Evolutionary conservation across 2,329 filamentous ascomycete species (phyloP), one percentile per base, ranked within the genome.

Genomic region (Stylonectria norvegica): DNA sequence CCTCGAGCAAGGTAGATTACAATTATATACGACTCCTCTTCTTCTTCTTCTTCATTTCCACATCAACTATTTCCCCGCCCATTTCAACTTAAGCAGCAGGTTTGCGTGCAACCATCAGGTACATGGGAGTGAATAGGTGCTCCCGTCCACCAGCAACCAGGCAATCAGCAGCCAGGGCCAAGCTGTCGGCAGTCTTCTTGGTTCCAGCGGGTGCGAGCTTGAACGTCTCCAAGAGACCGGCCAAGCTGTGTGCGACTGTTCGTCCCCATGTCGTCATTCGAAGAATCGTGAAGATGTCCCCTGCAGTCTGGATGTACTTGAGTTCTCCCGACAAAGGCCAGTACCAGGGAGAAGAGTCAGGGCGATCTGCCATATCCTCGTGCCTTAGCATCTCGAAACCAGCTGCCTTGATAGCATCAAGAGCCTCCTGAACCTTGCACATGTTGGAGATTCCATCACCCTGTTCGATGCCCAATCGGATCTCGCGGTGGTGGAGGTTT

Each of bases 111-210:
- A 96, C 80, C 88, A 96, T 96, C 61, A 97, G 73, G 71, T 95
- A 96, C 91, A 97, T 97, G 41, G 91, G 91, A 2, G 91, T 97
- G 70, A 97, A 97, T n/a, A 97, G 78, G 66, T 95, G 86, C 71
- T 90, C 76, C 64, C 81, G 79, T 23, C 83, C 91, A 67, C 91
- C 91, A 34, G 86, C 88, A 16, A 95, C 90, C 36, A 97, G 73
- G 57, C 81, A 86, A 66, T 96, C 90, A 9, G 80, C 89, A 20
- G 88, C 90, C 43, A 82, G 60, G 5, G 86, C 89, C 58, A 97
- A 70, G 59, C 86, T 89, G 68, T 96, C 86, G 9, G 89, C 90
- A n/a, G 89, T 95, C 81, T 95, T 95, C 71, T 89, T 87, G 34
- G 89, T 94, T 34, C 91, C 91, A 38, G 70, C 72, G 23, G 91